phyloP scores from a whole-genome alignment of 768 basidiomycete genomes.

The Obba rivulosa region DNA sequence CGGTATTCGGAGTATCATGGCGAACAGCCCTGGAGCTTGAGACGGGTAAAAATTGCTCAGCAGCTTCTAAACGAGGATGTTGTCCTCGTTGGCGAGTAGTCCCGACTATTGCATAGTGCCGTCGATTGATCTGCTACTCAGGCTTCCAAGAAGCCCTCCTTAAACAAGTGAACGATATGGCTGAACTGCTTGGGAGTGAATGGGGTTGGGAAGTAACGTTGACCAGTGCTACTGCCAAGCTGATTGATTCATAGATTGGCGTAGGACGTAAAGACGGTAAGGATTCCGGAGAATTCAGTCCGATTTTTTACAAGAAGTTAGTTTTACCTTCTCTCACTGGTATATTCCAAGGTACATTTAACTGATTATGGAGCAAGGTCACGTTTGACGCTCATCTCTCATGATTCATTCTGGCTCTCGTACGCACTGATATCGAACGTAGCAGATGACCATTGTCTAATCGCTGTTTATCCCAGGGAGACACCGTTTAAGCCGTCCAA shows the following conservation, averaged over 20 bases:
- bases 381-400: slow-evolving; percentile 31
- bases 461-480: slow-evolving; percentile 22
- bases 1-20: slow-evolving; percentile 25
- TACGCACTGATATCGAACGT: slow-evolving; percentile 20
- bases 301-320: slow-evolving; percentile 54
- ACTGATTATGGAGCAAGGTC: slow-evolving; percentile 17
- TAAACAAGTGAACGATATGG: slow-evolving; percentile 52
- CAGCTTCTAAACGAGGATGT: slow-evolving; percentile 36
- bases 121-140: slow-evolving; percentile 13
- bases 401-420: slow-evolving; percentile 56
- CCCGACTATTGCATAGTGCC: neutral
- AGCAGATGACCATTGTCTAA: too few species aligned
- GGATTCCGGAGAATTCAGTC: slow-evolving; percentile 52
- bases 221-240: too few species aligned
- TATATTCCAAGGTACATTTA: neutral
- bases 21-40: slow-evolving; percentile 51
- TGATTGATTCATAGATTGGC: slow-evolving; percentile 36
- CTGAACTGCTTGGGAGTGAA: slow-evolving; percentile 44
- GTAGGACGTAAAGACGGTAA: slow-evolving; percentile 60
- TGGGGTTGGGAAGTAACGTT: slow-evolving; percentile 44
- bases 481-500: slow-evolving; percentile 44
- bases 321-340: neutral
- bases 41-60: slow-evolving; percentile 44
- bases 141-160: slow-evolving; percentile 52
- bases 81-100: slow-evolving; percentile 33